Base-by-base conservation (phyloP, 1,284 basidiomycete species). In the Anthracocystis setariae region DNA sequence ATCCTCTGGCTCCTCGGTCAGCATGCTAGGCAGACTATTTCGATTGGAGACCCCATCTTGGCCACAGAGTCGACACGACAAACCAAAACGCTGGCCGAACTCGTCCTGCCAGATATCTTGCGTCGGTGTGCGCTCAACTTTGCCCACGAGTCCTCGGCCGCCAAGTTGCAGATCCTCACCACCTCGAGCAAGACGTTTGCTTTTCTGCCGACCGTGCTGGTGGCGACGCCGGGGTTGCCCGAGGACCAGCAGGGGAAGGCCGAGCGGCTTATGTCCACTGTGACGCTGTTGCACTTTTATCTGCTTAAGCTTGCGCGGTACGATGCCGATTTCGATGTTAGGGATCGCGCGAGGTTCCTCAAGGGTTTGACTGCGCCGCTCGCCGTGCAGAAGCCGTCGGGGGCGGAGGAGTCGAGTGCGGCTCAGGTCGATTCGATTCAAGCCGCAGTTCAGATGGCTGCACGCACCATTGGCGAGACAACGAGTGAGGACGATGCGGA, bases 1-100 rank as follows among this genome's bases (percentile, higher is more conserved):
- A 71, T 80, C 29, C 72, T 77, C 40, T 82, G 80, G 80, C 56
- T 82, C 24, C 50, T 82, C 17, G 81, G 81, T 7, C 78, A 81
- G 39, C 69, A 81, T 40, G 73, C 72, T 13, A 60, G 61, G 39
- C 58, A 61, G 32, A 20, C 33, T 21, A 48, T 66, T 44, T 40
- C 57, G 1, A 45, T 56, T 24, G 54, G 49, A 24, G 42, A 39
- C 27, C 40, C 29, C 20, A 47, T 12, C n/a, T 17, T 51, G 1
- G 46, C 45, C 25, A 18, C 43, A 1, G 40, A 23, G 21, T 20
- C 21, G 7, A 8, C 8, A 8, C 60, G 47, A n/a, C 46, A 53
- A 32, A 46, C 23, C 17, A 33, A 42, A 42, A 79, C 78, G 13
- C 46, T 82, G 1, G 74, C 77, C 8, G 73, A 78, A 49, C 54